Percentiles rank a stretch among this genome's conserved stretches.
phyloP scores from a whole-genome alignment of 371 early-diverging fungal genomes.

The Apophysomyces elegans region DNA sequence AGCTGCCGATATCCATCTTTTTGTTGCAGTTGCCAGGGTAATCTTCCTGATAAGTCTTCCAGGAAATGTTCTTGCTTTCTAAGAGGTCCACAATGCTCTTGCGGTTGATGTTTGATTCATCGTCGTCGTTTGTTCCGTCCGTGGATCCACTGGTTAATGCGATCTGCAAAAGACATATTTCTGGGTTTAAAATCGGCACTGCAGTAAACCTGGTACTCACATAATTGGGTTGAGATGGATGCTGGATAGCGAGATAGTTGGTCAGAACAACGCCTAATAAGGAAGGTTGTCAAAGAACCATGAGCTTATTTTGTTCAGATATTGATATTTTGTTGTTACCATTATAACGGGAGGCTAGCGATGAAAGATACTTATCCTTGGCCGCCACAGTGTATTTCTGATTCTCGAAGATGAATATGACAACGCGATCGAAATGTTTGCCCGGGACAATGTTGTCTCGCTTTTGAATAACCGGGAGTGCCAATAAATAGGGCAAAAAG shows the following conservation, averaged over 20 bases:
- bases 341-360: constrained; percentile 26
- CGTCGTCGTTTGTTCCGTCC: constrained; percentile 49
- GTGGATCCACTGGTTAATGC: constrained; percentile 51
- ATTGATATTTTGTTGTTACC: constrained; percentile 16
- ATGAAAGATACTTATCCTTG: constrained; percentile 39
- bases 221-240: constrained; percentile 53
- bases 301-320: not conserved
- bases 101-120: constrained; percentile 39
- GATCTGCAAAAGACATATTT: constrained; percentile 24
- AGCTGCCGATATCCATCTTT: constrained; percentile 30
- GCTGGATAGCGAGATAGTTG: constrained; percentile 39
- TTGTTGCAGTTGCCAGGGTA: constrained; percentile 54
- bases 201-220: constrained; percentile 45
- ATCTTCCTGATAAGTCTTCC: constrained; percentile 71
- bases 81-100: constrained; percentile 64
- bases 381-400: constrained; percentile 42
- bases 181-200: constrained; percentile 38
- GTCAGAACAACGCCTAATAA: constrained; percentile 38
- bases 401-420: constrained; percentile 59
- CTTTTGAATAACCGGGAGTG: not conserved
- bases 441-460: constrained; percentile 22
- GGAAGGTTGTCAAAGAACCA: not conserved
- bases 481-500: not conserved
- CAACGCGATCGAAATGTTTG: constrained; percentile 47
- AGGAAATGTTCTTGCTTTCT: constrained; percentile 61